phyloP scores from a whole-genome alignment of 768 basidiomycete species.

The Mycena galopus region DNA sequence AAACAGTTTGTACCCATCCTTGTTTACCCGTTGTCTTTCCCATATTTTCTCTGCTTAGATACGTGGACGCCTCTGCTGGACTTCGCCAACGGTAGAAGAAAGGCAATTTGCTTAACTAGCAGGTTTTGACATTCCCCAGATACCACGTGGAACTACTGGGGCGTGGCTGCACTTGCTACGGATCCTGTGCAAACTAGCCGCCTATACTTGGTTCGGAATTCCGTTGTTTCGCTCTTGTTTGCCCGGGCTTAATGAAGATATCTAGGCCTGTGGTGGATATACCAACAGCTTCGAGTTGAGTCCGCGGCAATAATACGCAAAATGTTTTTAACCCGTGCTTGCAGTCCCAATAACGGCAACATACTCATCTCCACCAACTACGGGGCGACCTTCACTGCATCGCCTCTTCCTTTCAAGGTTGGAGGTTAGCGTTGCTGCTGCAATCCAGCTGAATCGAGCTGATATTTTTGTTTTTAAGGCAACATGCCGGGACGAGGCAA shows the following conservation, averaged over 20 bases:
- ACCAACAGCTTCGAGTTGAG: constrained; percentile 53
- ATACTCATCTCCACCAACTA: constrained; percentile 72
- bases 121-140: constrained; percentile 28
- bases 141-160: constrained; percentile 70
- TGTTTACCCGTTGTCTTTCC: neutral
- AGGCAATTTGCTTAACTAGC: neutral
- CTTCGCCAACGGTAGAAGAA: constrained; percentile 51
- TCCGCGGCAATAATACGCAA: neutral
- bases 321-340: constrained; percentile 52
- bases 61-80: constrained; percentile 75
- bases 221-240: neutral
- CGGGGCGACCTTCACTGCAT: constrained; percentile 67
- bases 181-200: constrained; percentile 70
- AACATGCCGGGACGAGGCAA: constrained; percentile 72
- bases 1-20: constrained; percentile 3
- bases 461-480: constrained; percentile 43
- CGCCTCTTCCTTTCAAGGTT: constrained; percentile 72
- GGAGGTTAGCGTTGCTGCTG: constrained; percentile 55
- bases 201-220: constrained; percentile 60
- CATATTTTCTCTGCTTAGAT: constrained; percentile 41
- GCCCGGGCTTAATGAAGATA: neutral
- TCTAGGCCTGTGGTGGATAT: constrained; percentile 70
- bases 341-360: constrained; percentile 70
- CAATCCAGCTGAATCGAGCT: neutral
- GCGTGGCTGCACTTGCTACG: constrained; percentile 71